Evolutionary conservation across 495 filamentous ascomycete species (phyloP).

Genomic region (Aspergillus incahuasiensis): DNA sequence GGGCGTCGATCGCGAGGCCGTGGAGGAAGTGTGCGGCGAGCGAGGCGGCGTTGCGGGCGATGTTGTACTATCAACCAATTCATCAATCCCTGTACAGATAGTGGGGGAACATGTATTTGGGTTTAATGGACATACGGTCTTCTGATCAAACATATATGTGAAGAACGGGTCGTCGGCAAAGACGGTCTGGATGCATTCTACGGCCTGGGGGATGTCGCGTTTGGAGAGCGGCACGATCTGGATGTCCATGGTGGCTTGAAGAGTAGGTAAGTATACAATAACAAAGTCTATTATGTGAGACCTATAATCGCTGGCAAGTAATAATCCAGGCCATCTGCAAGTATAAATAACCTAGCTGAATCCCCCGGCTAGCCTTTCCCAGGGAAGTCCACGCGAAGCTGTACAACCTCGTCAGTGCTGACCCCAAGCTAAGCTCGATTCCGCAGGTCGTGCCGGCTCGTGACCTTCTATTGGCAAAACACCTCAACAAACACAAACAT

Average conservation of each 20-base stretch:
- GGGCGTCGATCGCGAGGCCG: slow-evolving; percentile 54
- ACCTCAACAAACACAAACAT: not conserved
- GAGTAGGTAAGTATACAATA: not conserved
- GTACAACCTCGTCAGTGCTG: not conserved
- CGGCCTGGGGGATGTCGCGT: slow-evolving; percentile 56
- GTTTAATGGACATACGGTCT: slow-evolving; percentile 44
- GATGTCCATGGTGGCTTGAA: slow-evolving; percentile 51
- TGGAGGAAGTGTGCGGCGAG: slow-evolving; percentile 57
- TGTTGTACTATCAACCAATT: slow-evolving; percentile 47
- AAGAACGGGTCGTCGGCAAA: slow-evolving; percentile 66
- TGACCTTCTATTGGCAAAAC: too few species aligned
- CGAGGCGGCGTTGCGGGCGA: slow-evolving; percentile 56
- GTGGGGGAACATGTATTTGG: too few species aligned
- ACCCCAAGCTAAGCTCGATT: slow-evolving; percentile 10
- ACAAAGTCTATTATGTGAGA: too few species aligned
- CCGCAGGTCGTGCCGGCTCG: slow-evolving; percentile 18
- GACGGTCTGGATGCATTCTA: slow-evolving; percentile 53
- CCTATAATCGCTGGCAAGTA: too few species aligned
- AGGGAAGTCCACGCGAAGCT: slow-evolving; percentile 7
- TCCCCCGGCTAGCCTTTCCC: not conserved
- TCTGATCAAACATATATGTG: slow-evolving; percentile 52
- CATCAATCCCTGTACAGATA: not conserved
- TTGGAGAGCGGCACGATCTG: slow-evolving; percentile 50
- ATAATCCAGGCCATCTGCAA: too few species aligned
- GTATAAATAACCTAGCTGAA: too few species aligned